These are phyloP conservation scores for Parsonsia alboflavescens DNA, from an alignment of 257 asterid genomes.

Conservation along the genomic window DNA sequence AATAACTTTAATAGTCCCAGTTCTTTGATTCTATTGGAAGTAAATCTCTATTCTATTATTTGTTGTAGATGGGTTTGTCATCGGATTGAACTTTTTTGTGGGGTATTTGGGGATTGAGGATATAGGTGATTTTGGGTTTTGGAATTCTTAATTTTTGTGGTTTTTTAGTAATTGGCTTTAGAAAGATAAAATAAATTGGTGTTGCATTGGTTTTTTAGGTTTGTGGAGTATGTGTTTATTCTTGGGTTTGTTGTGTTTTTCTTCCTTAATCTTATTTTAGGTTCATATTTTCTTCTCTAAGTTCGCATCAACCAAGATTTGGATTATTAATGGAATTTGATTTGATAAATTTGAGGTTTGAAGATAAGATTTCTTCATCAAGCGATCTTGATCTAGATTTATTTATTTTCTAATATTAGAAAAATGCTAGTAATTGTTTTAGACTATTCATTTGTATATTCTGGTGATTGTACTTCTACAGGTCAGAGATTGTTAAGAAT, in stretches of 20 bases:
- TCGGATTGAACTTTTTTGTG: neutral
- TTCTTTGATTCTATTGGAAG: slow-evolving; percentile 1
- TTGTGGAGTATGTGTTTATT: neutral
- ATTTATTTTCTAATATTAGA: neutral
- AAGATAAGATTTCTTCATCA: neutral
- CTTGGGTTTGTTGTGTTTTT: neutral
- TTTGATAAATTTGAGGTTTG: neutral
- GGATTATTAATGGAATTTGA: neutral
- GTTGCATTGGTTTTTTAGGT: neutral
- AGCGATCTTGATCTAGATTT: neutral
- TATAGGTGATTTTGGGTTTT: neutral
- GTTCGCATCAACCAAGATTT: neutral
- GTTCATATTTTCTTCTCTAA: neutral
- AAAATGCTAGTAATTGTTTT: neutral
- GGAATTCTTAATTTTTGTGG: neutral
- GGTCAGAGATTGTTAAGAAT: neutral
- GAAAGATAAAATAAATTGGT: neutral
- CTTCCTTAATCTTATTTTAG: neutral
- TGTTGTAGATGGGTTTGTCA: neutral
- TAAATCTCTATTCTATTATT: neutral
- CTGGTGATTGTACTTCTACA: neutral
- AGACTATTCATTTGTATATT: neutral
- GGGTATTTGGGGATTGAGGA: neutral
- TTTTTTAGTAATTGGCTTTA: neutral
- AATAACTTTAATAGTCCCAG: neutral